Evolutionary conservation across 257 asterid genomes (phyloP), one percentile per base, ranked within the genome.

Genomic region (Petunia secreta): DNA sequence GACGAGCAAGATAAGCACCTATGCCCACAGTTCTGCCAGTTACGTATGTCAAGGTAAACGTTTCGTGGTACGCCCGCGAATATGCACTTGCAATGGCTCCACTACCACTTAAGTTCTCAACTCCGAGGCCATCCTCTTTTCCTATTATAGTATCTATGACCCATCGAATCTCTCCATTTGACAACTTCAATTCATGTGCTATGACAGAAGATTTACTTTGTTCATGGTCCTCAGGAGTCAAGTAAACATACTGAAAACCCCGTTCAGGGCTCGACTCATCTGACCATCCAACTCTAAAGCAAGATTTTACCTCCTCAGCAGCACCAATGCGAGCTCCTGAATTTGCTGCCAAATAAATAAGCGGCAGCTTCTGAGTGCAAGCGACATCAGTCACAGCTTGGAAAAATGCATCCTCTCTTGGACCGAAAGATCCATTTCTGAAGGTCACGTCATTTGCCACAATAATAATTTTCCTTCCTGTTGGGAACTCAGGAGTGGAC

Each of bases 61-160:
- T 94, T 81, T 94, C 99, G 25, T 92, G 89, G 82, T 94, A 96
- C 8, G 99, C 98, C 86, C 92, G 86, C 5, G 98, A 96, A 86
- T 94, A 96, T 2, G 97, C 98, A 86, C 98, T 91, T 10, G 99
- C 99, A 81, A 96, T 96, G 74, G 99, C 99, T 69, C 99, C 99
- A 58, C 97, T 92, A 6, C 99, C 98, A 0, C 96, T 92, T 77
- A 92, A 83, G 85, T 88, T 94, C 81, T 96, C 98, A 11, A 91
- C 96, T 57, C 98, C 99, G 80, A 94, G 81, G 37, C 95, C 98
- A 62, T 96, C 99, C 85, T 95, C 96, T 67, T 90, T 90, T 63
- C 99, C 99, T 0, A 92, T 92, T 75, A 96, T 91, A 8, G 99
- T 90, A 84, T 96, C 98, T 14, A 96, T 86, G 16, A 94, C 88